phyloP scores from a whole-genome alignment of 139 green algal genomes.

The Yamagishiella unicocca region DNA sequence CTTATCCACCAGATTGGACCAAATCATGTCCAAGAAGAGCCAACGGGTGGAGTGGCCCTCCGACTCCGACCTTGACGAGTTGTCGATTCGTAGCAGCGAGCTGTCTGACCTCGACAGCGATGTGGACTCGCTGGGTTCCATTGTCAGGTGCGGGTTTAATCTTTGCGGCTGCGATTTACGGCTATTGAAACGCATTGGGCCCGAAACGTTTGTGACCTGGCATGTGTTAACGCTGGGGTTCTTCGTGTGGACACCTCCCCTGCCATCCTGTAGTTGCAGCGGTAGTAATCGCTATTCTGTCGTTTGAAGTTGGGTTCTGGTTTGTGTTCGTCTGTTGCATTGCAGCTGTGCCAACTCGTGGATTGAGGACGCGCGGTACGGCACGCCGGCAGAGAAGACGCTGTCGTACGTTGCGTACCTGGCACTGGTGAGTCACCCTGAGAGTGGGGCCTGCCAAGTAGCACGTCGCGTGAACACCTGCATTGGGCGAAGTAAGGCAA shows the following conservation, averaged over 20 bases:
- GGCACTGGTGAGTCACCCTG: conserved; percentile 34
- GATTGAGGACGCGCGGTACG: conserved; percentile 59
- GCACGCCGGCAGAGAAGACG: conserved; percentile 54
- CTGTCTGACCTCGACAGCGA: conserved; percentile 70
- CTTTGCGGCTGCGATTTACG: no score
- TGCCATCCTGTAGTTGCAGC: no score
- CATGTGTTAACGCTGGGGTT: no score
- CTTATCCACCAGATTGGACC: conserved; percentile 2
- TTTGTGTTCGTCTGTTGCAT: no score
- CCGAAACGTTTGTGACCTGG: no score
- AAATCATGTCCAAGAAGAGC: conserved; percentile 60
- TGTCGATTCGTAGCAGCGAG: conserved; percentile 63
- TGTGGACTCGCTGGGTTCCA: conserved; percentile 58
- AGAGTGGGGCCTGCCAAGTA: no score
- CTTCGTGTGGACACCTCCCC: no score
- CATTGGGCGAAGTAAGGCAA: no score
- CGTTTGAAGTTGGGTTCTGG: no score
- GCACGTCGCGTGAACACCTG: no score
- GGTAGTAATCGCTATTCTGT: no score
- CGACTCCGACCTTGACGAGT: conserved; percentile 58
- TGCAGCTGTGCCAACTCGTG: conserved; percentile 61
- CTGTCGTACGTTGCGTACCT: background rate
- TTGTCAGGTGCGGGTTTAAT: conserved; percentile 42
- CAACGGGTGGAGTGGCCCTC: conserved; percentile 48
- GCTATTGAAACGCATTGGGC: no score